Evolutionary conservation across 805 yeast species (phyloP), one percentile per base, ranked within the genome.

Genomic region (Ogataea paraovalis): DNA sequence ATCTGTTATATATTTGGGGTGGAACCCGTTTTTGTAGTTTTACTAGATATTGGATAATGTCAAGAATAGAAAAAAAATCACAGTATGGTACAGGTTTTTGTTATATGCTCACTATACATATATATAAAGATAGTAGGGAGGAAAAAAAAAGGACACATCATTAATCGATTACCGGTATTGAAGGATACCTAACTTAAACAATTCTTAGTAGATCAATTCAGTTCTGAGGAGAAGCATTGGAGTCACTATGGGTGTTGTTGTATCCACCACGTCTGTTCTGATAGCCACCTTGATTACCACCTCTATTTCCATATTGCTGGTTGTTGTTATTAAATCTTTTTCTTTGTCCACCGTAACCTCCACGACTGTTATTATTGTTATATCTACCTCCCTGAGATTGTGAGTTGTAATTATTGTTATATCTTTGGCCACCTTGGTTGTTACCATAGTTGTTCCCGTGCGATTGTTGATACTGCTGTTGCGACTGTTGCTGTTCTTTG

Each of bases 1-100:
- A 42, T 85, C 94, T 0, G 64, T 83, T 22, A 79, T 94, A 4
- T 94, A 81, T 61, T 74, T 80, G 60, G 97, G 97, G 2, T 85
- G 95, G 97, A 74, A 86, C 37, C 90, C 94, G 19, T 87, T 85
- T 58, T 80, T 77, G 54, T 85, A 53, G 19, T 13, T 20, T 20
- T 13, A 23, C 2, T 25, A 14, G 6, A 30, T 2, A 5, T 19
- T 25, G 10, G 10, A 25, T 10, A 25, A 25, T 7, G 10, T 7
- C 28, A 25, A 25, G 10, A 25, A 25, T 7, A 25, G 10, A 25
- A 25, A 25, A 30, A 44, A 20, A 39, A 16, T 19, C 13, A 28
- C 14, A 28, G 19, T 18, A 25, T 30, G 38, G 22, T n/a, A 21
- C 18, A 28, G 37, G 16, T 34, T 34, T 16, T 34, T 34, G 21